Conservation (phyloP, 192 early-diverging fungal species). For the Rhizoclosmatium globosum region DNA sequence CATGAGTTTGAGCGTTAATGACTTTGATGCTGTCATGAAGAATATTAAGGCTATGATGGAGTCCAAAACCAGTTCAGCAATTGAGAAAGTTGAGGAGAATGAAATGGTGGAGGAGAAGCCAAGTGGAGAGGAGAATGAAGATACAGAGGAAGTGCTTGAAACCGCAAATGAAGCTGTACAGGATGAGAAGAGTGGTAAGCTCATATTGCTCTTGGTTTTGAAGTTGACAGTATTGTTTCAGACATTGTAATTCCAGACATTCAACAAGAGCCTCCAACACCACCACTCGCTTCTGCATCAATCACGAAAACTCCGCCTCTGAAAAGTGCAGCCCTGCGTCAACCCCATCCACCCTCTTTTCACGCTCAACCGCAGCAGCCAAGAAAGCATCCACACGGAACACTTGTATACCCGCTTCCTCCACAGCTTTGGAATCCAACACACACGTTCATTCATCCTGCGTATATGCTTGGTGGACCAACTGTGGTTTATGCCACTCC, state of each 20-base stretch:
- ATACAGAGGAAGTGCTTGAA: background rate
- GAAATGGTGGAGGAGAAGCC: background rate
- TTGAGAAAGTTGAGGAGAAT: background rate
- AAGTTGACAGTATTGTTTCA: too few species aligned
- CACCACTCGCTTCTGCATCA: background rate
- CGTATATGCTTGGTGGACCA: background rate
- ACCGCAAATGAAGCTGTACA: background rate
- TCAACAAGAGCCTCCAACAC: background rate
- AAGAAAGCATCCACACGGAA: background rate
- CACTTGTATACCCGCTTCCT: slow-evolving; percentile 22
- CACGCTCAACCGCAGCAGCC: background rate
- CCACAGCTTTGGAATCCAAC: slow-evolving; percentile 18
- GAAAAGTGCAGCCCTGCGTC: background rate
- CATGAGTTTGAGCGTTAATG: background rate
- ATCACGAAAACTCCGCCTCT: background rate
- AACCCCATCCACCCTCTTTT: background rate
- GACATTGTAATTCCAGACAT: background rate
- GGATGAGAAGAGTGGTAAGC: background rate
- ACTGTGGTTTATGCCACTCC: background rate
- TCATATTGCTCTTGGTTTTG: too few species aligned
- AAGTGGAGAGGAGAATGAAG: background rate
- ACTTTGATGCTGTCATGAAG: slow-evolving; percentile 26
- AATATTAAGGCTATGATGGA: slow-evolving; percentile 17
- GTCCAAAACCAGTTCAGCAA: background rate
- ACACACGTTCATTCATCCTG: background rate